Evolutionary conservation across 306 rosid species (phyloP).

Genomic region (Sindora glabra): DNA sequence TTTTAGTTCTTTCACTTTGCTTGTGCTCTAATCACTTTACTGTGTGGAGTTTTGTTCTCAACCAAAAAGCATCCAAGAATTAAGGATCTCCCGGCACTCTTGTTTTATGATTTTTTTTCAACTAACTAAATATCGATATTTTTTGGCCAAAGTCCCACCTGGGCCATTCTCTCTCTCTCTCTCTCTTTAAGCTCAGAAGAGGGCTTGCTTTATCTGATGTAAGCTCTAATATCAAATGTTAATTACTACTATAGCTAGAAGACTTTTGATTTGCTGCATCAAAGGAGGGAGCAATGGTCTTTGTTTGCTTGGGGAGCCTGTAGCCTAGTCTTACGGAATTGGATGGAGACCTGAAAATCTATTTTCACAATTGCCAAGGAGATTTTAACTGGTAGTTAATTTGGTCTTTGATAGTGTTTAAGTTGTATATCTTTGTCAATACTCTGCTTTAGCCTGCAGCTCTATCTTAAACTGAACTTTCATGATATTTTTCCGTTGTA

Average conservation of each 20-base stretch:
- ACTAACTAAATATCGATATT: slow-evolving; percentile 3
- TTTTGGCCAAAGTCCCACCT: slow-evolving; percentile 6
- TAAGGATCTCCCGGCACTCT: slow-evolving; percentile 82
- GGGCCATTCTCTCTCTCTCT: too few relatives aligned
- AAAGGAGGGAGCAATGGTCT: slow-evolving; percentile 97
- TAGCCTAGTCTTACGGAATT: slow-evolving; percentile 93
- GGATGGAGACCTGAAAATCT: slow-evolving; percentile 89
- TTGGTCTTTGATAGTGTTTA: too few relatives aligned
- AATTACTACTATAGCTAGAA: slow-evolving; percentile 56
- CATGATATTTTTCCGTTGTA: slow-evolving; percentile 28
- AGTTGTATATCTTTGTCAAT: not conserved
- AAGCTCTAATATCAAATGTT: not conserved
- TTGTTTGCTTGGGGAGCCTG: slow-evolving; percentile 98
- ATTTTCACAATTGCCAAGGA: slow-evolving; percentile 94
- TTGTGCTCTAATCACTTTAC: slow-evolving; percentile 16
- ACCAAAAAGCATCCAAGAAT: slow-evolving; percentile 87
- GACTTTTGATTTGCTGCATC: slow-evolving; percentile 96
- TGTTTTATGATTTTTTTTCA: slow-evolving; percentile 15
- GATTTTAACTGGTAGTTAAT: slow-evolving; percentile 79
- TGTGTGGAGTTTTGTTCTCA: slow-evolving; percentile 73
- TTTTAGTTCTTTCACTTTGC: not conserved
- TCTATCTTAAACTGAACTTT: slow-evolving; percentile 10
- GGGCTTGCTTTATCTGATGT: slow-evolving; percentile 11
- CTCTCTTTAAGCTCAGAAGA: too few relatives aligned
- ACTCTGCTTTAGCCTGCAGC: not conserved